phyloP scores from a whole-genome alignment of 1,284 basidiomycete species.

The Ceratobasidium sp. region DNA sequence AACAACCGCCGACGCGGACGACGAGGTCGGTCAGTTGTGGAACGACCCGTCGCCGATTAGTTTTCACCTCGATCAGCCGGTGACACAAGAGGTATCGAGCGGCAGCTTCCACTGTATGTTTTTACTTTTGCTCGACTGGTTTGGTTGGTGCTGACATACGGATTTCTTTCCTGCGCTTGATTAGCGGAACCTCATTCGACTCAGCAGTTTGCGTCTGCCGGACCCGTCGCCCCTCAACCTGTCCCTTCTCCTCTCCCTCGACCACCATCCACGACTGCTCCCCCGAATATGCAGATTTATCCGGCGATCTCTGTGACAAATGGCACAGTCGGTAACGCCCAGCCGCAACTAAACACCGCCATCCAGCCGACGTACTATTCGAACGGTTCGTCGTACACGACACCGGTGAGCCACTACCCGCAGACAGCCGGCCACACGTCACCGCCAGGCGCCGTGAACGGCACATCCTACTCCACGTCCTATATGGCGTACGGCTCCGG shows the following conservation, averaged over 20 bases:
- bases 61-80: neutral
- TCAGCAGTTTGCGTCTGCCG: constrained; percentile 1
- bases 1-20: constrained; percentile 23
- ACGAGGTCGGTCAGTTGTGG: constrained; percentile 29
- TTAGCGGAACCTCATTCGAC: constrained; percentile 23
- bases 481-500: constrained; percentile 21
- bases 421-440: constrained; percentile 8
- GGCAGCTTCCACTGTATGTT: constrained; percentile 11
- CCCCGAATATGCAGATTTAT: constrained; percentile 24
- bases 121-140: neutral
- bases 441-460: constrained; percentile 2
- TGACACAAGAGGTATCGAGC: neutral
- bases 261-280: constrained; percentile 5
- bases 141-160: constrained; percentile 13
- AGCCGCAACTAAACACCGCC: constrained; percentile 25
- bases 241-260: constrained; percentile 14
- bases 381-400: constrained; percentile 27
- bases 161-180: neutral
- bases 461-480: neutral
- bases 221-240: constrained; percentile 5
- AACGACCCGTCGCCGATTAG: constrained; percentile 29
- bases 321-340: constrained; percentile 1
- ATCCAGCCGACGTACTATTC: constrained; percentile 36
- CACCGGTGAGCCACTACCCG: constrained; percentile 27
- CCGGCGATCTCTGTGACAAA: neutral